phyloP scores from a whole-genome alignment of 805 yeast species.

The Isabelozyma pseudorhagii region DNA sequence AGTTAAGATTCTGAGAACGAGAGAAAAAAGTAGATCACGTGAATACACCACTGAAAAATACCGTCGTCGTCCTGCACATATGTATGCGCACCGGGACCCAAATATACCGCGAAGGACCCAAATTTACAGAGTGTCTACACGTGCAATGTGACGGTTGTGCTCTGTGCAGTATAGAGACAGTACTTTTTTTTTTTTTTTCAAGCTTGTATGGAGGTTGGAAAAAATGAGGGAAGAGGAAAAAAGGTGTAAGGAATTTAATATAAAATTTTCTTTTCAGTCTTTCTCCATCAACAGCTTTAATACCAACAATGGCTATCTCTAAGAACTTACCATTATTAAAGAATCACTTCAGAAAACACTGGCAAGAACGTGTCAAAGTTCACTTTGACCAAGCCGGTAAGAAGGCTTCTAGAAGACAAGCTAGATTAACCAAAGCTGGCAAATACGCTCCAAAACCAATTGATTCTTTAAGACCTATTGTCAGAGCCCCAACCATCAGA shows the following conservation, averaged over 20 bases:
- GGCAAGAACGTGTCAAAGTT: constrained; percentile 99
- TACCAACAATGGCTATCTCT: constrained; percentile 73
- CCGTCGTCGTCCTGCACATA: neutral
- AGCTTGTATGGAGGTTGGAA: neutral
- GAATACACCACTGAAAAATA: neutral
- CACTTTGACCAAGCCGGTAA: constrained; percentile 99
- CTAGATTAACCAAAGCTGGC: constrained; percentile 94
- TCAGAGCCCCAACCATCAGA: constrained; percentile 97
- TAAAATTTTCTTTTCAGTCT: constrained; percentile 11
- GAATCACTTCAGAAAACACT: constrained; percentile 99
- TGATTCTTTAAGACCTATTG: constrained; percentile 94
- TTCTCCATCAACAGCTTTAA: constrained; percentile 2
- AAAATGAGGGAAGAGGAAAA: neutral
- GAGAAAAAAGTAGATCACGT: neutral
- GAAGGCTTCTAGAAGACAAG: constrained; percentile 94
- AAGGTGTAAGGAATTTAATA: neutral
- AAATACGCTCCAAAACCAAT: constrained; percentile 96
- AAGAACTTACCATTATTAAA: constrained; percentile 98
- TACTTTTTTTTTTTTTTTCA: neutral
- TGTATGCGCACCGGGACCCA: neutral
- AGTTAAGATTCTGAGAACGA: neutral
- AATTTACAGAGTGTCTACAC: neutral
- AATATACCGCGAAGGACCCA: neutral
- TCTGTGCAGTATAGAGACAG: neutral
- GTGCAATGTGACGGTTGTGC: neutral